Percentiles rank a stretch among this genome's conserved stretches.
Conservation (phyloP, 2,329 filamentous ascomycete genomes). For the Westerdykella ornata region DNA sequence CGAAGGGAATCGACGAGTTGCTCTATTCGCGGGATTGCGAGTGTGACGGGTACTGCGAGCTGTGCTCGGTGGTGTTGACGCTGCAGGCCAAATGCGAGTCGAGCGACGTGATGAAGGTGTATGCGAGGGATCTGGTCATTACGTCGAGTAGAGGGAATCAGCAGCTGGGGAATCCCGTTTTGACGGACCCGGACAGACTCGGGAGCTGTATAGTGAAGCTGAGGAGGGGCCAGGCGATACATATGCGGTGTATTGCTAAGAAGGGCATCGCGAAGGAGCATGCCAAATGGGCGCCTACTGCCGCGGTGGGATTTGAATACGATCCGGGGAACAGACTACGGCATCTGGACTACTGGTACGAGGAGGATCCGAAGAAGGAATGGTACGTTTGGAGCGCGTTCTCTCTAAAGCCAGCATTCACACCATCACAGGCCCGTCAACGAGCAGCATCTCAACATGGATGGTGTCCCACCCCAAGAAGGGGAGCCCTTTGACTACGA, state of each 20-base stretch:
- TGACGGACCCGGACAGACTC: conserved; percentile 72
- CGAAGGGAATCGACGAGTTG: conserved; percentile 73
- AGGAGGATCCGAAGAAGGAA: conserved; percentile 72
- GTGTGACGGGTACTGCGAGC: conserved; percentile 90
- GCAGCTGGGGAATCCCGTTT: conserved; percentile 71
- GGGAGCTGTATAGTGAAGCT: conserved; percentile 87
- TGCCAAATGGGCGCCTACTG: conserved; percentile 91
- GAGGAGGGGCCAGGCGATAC: conserved; percentile 79
- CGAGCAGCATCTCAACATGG: conserved; percentile 73
- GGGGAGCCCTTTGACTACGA: conserved; percentile 89
- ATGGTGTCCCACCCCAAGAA: conserved; percentile 64
- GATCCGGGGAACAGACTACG: conserved; percentile 94
- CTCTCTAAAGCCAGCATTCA: not conserved
- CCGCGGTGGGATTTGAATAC: conserved; percentile 94
- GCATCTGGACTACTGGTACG: conserved; percentile 92
- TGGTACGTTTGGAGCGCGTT: conserved; percentile 56
- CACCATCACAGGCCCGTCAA: conserved; percentile 62
- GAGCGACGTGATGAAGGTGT: conserved; percentile 88
- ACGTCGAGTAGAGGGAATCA: conserved; percentile 63
- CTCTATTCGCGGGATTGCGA: conserved; percentile 91
- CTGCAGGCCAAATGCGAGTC: conserved; percentile 79
- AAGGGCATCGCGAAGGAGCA: conserved; percentile 99
- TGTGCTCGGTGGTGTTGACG: conserved; percentile 78
- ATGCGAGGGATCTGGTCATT: conserved; percentile 79
- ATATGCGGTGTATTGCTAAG: conserved; percentile 87